Percentiles rank a stretch among this genome's conserved stretches.
These are phyloP conservation scores for Diutina mesorugosa DNA, from an alignment of 1,139 yeast genomes.

Conservation along the genomic window DNA sequence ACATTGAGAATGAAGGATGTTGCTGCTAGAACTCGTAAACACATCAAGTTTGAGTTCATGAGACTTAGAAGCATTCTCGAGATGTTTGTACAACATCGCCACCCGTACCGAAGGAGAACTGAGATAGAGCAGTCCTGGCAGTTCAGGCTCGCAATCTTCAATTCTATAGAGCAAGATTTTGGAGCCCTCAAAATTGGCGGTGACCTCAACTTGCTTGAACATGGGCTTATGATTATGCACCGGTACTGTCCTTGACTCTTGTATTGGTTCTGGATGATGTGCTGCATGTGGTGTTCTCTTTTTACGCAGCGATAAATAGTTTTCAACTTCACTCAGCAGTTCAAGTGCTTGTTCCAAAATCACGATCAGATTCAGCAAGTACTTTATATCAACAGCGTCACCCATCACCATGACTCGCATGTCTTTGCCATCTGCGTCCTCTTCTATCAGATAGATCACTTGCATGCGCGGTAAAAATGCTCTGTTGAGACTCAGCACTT, in stretches of 20 bases:
- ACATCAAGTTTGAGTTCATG: constrained; percentile 43
- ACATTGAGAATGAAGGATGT: constrained; percentile 56
- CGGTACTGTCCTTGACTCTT: neutral
- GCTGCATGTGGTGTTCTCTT: constrained; percentile 2
- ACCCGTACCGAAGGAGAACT: constrained; percentile 71
- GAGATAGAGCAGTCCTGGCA: constrained; percentile 44
- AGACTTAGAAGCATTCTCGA: constrained; percentile 14
- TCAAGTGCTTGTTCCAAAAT: constrained; percentile 33
- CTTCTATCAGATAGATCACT: constrained; percentile 34
- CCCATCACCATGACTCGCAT: constrained; percentile 41
- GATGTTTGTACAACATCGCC: constrained; percentile 21
- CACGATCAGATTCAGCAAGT: constrained; percentile 38
- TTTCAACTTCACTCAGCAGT: constrained; percentile 32
- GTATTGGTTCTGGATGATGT: neutral
- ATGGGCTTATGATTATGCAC: constrained; percentile 10
- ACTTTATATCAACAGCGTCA: constrained; percentile 53
- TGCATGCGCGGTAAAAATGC: constrained; percentile 62
- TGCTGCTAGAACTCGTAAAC: constrained; percentile 59
- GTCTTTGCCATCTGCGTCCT: constrained; percentile 10
- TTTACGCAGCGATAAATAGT: constrained; percentile 12
- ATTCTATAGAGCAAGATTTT: constrained; percentile 41
- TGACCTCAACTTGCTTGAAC: constrained; percentile 36
- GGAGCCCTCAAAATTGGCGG: constrained; percentile 58
- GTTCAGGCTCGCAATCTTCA: constrained; percentile 22
- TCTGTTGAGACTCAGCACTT: constrained; percentile 37